phyloP scores from a whole-genome alignment of 2,329 filamentous ascomycete species.

The Monosporascus sp. region DNA sequence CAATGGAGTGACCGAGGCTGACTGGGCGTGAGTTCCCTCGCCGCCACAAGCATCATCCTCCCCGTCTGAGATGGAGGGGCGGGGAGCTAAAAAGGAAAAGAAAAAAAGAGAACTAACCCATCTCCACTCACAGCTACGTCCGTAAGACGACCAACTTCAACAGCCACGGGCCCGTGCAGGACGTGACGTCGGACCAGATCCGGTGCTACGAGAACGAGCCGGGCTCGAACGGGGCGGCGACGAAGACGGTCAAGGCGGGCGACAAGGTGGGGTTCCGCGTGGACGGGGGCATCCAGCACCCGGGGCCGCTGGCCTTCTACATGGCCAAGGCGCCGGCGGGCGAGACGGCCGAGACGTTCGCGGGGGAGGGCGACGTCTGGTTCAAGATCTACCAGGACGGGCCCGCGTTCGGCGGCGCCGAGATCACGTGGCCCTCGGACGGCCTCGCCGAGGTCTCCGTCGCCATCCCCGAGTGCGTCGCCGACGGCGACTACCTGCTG shows the following conservation, averaged over 20 bases:
- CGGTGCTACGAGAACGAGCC: constrained; percentile 28
- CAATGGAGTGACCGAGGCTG: constrained; percentile 17
- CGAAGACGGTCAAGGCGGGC: constrained; percentile 29
- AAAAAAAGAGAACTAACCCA: background rate
- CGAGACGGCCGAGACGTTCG: constrained; percentile 19
- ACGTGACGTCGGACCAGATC: constrained; percentile 27
- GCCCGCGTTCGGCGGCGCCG: constrained; percentile 13
- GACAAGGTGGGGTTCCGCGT: constrained; percentile 30
- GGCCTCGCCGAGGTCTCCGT: constrained; percentile 17
- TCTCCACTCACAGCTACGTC: constrained; percentile 11
- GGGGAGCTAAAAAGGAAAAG: background rate
- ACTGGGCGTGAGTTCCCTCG: constrained; percentile 21
- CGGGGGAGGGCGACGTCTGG: constrained; percentile 22
- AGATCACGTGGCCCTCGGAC: constrained; percentile 13
- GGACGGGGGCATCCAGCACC: constrained; percentile 22
- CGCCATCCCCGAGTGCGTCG: constrained; percentile 24
- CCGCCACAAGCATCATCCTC: background rate
- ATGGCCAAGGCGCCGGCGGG: constrained; percentile 23
- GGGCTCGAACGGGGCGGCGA: constrained; percentile 24
- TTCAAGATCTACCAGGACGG: constrained; percentile 26
- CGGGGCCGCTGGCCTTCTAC: constrained; percentile 24
- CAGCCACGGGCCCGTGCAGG: constrained; percentile 27
- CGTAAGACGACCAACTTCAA: constrained; percentile 33
- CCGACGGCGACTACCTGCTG: constrained; percentile 28
- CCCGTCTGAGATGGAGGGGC: too few relatives aligned